Percentiles rank a stretch among this genome's conserved stretches.
Evolutionary conservation across 139 green algal genomes (phyloP).

Genomic region (Yamagishiella unicocca): DNA sequence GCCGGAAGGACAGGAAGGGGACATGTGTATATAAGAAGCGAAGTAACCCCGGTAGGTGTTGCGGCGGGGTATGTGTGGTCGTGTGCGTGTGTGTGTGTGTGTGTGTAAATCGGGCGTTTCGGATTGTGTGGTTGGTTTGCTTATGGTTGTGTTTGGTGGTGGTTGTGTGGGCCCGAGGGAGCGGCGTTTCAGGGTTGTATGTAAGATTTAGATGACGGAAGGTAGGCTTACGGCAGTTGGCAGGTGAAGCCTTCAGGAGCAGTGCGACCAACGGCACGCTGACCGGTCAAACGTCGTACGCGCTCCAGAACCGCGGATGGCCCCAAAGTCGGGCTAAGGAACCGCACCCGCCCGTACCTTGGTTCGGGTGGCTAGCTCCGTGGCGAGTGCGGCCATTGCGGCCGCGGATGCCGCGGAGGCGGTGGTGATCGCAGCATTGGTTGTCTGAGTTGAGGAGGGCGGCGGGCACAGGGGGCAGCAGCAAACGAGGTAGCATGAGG

Average conservation of each 20-base stretch:
- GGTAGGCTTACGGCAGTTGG: no score
- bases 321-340: no score
- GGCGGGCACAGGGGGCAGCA: not conserved
- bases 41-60: no score
- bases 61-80: not conserved
- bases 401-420: not conserved
- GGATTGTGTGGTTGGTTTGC: not conserved
- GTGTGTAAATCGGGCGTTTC: not conserved
- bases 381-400: not conserved
- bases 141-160: not conserved
- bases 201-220: no score
- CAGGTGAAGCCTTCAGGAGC: no score
- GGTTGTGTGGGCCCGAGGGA: no score
- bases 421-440: constrained; percentile 13
- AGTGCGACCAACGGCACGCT: no score
- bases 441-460: not conserved
- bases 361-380: not conserved
- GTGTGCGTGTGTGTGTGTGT: not conserved
- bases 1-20: no score
- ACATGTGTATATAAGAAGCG: no score
- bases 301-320: no score
- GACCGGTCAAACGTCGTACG: no score
- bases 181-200: no score
- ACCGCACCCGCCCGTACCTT: not conserved
- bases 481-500: not conserved